Base-by-base conservation (phyloP, 345 rosid genomes). In the Acer saccharum region DNA sequence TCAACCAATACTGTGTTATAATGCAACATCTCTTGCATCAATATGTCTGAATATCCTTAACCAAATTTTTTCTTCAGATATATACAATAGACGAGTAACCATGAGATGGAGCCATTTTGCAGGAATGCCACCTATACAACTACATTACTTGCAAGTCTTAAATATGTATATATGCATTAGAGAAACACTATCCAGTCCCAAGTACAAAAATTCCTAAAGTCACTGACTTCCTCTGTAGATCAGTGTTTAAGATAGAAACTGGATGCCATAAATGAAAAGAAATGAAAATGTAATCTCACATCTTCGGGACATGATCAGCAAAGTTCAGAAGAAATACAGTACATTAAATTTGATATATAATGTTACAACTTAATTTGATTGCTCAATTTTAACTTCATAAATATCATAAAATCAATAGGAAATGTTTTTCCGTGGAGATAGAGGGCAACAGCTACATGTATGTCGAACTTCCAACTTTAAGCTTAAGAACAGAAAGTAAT, bases 1-100 rank as follows among this genome's bases (percentile, higher is more conserved):
- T 75, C 71, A 43, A 2, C 25, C 8, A 74, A 64, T 64, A 65
- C 64, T 41, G 23, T 62, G 20, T 11, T 27, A 46, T 74, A 41
- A 27, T 25, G 17, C 64, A 50, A n/a, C 71, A 25, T 29, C 48
- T 25, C 17, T 6, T n/a, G 27, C 23, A 1, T 27, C 12, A 72
- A 62, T 12, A 63, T 46, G 25, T 63, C 6, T 9, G 11, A 23
- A 10, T 72, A 32, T 58, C 27, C 20, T 58, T 39, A 62, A 43
- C 10, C 11, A 12, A 12, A 32, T 27, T 27, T 11, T 20, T n/a
- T 23, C 6, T 60, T 73, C 41, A 43, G 21, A 25, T n/a, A 25
- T n/a, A 16, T 23, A 73, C 55, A 41, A 23, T 14, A 44, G 50
- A 41, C 4, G 3, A 16, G 12, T 23, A 57, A 21, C 12, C 72